Conservation (phyloP, 2,329 filamentous ascomycete species). For the Thermomyces lanuginosus region DNA sequence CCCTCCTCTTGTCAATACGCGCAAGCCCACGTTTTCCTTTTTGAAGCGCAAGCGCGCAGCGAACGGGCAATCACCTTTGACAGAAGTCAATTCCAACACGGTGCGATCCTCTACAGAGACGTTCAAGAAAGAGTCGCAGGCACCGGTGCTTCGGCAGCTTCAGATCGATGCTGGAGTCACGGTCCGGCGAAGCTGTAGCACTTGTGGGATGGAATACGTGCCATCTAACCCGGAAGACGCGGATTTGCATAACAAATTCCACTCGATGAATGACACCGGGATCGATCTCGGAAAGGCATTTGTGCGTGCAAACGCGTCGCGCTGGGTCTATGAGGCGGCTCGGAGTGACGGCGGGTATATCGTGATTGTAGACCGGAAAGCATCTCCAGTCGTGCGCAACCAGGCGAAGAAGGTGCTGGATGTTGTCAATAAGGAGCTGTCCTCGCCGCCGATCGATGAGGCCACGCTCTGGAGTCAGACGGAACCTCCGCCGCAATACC, state of each 20-base stretch:
- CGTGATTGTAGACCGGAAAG: conserved; percentile 41
- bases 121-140: conserved; percentile 19
- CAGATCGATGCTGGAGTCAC: conserved; percentile 43
- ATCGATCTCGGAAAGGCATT: conserved; percentile 45
- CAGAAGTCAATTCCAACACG: conserved; percentile 31
- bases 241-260: conserved; percentile 48
- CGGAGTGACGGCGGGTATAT: conserved; percentile 37
- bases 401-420: conserved; percentile 42
- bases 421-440: conserved; percentile 46
- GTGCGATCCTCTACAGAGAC: conserved; percentile 24
- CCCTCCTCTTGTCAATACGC: conserved; percentile 26
- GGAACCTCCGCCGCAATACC: conserved; percentile 23
- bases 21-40: conserved; percentile 36
- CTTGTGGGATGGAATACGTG: conserved; percentile 51
- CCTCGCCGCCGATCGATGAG: conserved; percentile 43
- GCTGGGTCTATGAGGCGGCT: conserved; percentile 36
- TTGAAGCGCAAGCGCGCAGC: conserved; percentile 29
- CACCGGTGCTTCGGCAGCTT: conserved; percentile 37
- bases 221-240: conserved; percentile 45
- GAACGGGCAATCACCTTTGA: conserved; percentile 22
- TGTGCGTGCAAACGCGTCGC: conserved; percentile 34
- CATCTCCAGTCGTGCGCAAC: conserved; percentile 34
- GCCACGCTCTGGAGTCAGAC: conserved; percentile 39
- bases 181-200: conserved; percentile 39
- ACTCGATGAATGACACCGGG: conserved; percentile 44